Base-by-base conservation (phyloP, 2,329 filamentous ascomycete genomes). In the Fusarium pseudograminearum region DNA sequence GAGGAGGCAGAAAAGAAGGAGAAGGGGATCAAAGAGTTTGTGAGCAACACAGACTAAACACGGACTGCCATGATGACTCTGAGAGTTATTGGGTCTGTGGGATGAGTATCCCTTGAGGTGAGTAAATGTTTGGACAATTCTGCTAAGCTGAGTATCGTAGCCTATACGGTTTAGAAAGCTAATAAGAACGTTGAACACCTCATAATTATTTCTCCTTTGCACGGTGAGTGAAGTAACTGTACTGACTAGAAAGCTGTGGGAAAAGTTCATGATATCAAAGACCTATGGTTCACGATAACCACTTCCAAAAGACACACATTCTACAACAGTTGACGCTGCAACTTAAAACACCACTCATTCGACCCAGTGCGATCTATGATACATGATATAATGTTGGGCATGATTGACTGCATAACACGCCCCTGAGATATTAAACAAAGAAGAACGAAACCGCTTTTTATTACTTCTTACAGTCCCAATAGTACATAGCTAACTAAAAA, bases 391-490 rank as follows among this genome's bases (percentile, higher is more conserved):
- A 15, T 20, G 4, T 12, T 9, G 34, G 12, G 7, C 7, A 16
- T 9, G 18, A 10, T 40, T 18, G 16, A 20, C 18, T 51, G 4
- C 30, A 4, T 40, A 4, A 31, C 15, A 22, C 16, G 4, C n/a
- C 38, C 16, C 6, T 42, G 9, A 22, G 12, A 45, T 22, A 30
- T 8, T 14, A 6, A 18, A 42, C 22, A 20, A 24, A 28, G 54
- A 57, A 28, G 45, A 48, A 22, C 14, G 40, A 40, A 47, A 52
- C 42, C 46, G 62, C 57, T 68, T 70, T 56, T 69, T 73, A 71
- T 52, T 66, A 56, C 44, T 61, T 71, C 62, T 48, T 73, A 51
- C 45, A 56, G 24, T 28, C 41, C 57, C 34, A 62, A 50, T 18
- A 48, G 44, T 24, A 46, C n/a, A 46, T 26, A 60, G 26, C 20